Base-by-base conservation (phyloP, 2,329 filamentous ascomycete species). In the Cadophora sp. region DNA sequence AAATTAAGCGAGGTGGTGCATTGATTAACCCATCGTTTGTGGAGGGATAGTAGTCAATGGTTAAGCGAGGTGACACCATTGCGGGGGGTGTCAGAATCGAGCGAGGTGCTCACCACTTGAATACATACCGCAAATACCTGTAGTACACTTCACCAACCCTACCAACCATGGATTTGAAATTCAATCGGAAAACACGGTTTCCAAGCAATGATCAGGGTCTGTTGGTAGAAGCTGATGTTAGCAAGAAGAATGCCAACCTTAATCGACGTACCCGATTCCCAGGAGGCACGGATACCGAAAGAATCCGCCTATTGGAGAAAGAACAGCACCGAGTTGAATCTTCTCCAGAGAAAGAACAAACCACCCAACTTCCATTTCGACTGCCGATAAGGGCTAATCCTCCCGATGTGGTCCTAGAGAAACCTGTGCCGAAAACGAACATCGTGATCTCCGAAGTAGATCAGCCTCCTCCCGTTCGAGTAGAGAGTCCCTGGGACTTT, bases 401-500 rank as follows among this genome's bases (percentile, higher is more conserved):
- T 43, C 34, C 34, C n/a, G 22, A 61, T 26, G 11, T 48, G 12
- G 34, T 43, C 19, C 27, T 29, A 27, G 14, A 43, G 5, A 40
- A 48, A 26, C 58, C n/a, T 43, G 3, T n/a, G 26, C 58, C 22
- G 12, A 48, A 43, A 61, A 48, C 34, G 19, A 60, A 60, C n/a
- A 46, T 40, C 26, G 43, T 43, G 56, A 60, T n/a, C 56, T 40
- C 56, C 4, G 11, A 60, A 60, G 27, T 55, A 31, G 51, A 19
- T 55, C 16, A 55, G 51, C 51, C 31, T 55, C 31, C 9, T 40
- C 8, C 31, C 31, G 24, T 59, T 46, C 8, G 27, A 65, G 12
- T 59, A 58, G 48, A 67, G 27, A 65, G 61, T 58, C 67, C 55
- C 11, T 71, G 16, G 48, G n/a, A 69, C 56, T 40, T 24, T 48